These are phyloP conservation scores for Alternaria brassicicola DNA, from an alignment of 2,329 filamentous ascomycete genomes.

Conservation along the genomic window DNA sequence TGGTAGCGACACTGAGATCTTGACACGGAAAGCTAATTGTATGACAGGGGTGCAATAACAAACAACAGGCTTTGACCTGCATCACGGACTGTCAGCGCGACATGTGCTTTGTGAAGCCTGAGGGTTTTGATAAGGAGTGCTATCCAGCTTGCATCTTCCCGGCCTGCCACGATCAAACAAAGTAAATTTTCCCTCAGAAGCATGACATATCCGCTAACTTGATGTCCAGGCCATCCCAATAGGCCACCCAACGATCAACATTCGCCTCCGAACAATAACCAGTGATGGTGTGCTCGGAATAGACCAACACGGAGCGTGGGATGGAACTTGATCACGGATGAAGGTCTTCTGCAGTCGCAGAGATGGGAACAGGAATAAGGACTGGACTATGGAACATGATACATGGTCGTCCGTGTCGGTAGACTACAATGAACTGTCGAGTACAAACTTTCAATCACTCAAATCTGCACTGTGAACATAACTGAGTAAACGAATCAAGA, in stretches of 20 bases:
- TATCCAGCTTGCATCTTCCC: not conserved
- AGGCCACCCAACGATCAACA: not conserved
- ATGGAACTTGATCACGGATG: not conserved
- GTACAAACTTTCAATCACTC: not conserved
- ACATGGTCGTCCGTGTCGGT: not conserved
- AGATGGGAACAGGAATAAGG: not conserved
- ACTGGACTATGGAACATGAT: not conserved
- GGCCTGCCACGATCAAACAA: not conserved
- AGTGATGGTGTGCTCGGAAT: not conserved
- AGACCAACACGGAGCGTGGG: not conserved
- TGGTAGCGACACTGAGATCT: not conserved
- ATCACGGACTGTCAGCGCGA: not conserved
- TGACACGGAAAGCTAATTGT: not conserved
- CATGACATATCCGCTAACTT: not conserved
- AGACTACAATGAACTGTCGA: not conserved
- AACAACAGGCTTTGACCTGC: not conserved
- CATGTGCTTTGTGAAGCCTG: not conserved
- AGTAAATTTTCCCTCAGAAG: not conserved
- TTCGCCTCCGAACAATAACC: not conserved
- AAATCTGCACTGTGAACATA: not conserved
- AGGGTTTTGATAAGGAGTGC: not conserved
- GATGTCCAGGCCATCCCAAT: fast-evolving
- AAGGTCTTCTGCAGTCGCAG: not conserved
- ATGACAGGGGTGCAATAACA: not conserved
- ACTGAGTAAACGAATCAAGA: not conserved